Evolutionary conservation across 345 rosid species (phyloP).

Genomic region (Nasturtium officinale): DNA sequence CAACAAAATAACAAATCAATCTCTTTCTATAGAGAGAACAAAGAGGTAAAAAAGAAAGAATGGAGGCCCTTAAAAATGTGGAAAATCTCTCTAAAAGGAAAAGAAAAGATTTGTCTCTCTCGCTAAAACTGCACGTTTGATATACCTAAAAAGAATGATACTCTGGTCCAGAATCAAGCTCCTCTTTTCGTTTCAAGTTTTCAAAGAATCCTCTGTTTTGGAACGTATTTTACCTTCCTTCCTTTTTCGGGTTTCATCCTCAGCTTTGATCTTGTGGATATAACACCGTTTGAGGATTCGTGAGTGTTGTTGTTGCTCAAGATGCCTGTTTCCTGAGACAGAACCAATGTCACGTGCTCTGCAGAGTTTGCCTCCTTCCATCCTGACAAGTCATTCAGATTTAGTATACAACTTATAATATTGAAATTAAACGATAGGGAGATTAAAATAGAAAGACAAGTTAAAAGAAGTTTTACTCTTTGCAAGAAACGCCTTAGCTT

Average conservation of each 20-base stretch:
- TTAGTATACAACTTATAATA: not conserved
- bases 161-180: conserved; percentile 30
- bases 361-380: conserved; percentile 80
- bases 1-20: conserved; percentile 30
- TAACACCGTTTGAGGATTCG: conserved; percentile 32
- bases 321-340: conserved; percentile 51
- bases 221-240: conserved; percentile 75
- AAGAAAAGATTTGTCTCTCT: conserved; percentile 21
- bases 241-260: conserved; percentile 63
- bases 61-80: conserved; percentile 26
- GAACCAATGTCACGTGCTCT: conserved; percentile 69
- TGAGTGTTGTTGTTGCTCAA: conserved; percentile 33
- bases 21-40: conserved; percentile 1
- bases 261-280: conserved; percentile 46
- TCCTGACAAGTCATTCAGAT: conserved; percentile 49
- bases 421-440: not conserved
- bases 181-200: not conserved
- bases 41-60: not conserved
- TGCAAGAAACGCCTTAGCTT: conserved; percentile 77
- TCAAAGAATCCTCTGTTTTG: conserved; percentile 57
- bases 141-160: conserved; percentile 42
- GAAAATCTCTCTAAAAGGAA: conserved; percentile 39
- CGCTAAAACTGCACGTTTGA: conserved; percentile 41
- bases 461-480: conserved; percentile 52
- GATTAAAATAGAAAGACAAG: not conserved